Conservation (phyloP, 129 eudicot species). For the Sambucus nigra region DNA sequence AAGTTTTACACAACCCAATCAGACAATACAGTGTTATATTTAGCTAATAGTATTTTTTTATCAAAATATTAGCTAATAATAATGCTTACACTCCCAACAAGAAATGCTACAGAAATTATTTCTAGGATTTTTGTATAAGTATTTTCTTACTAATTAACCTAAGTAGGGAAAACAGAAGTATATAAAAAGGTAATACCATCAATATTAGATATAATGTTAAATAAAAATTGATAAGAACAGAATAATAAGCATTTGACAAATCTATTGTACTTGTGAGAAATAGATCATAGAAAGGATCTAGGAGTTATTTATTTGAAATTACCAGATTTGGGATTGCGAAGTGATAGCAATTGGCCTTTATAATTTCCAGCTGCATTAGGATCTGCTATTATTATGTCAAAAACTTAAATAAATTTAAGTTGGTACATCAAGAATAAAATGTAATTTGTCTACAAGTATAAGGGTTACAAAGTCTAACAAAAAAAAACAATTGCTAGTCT, state of each 20-base stretch:
- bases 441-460: background rate
- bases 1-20: background rate
- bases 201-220: background rate
- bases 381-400: slow-evolving; percentile 28
- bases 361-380: slow-evolving; percentile 27
- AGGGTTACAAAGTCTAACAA: background rate
- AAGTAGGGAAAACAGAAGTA: background rate
- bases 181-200: background rate
- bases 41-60: too few species aligned
- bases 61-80: background rate
- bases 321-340: slow-evolving; percentile 89
- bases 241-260: background rate
- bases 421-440: background rate
- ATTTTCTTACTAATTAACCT: background rate
- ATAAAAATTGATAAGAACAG: background rate
- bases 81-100: background rate
- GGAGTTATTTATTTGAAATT: slow-evolving; percentile 7
- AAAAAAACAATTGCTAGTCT: too few species aligned
- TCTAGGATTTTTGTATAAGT: too few species aligned
- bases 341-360: slow-evolving; percentile 44
- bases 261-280: background rate
- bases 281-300: background rate
- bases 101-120: too few species aligned
- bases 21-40: too few species aligned
- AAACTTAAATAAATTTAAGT: background rate